Conservation (phyloP, 1,284 basidiomycete species). For the Irpex sp. region DNA sequence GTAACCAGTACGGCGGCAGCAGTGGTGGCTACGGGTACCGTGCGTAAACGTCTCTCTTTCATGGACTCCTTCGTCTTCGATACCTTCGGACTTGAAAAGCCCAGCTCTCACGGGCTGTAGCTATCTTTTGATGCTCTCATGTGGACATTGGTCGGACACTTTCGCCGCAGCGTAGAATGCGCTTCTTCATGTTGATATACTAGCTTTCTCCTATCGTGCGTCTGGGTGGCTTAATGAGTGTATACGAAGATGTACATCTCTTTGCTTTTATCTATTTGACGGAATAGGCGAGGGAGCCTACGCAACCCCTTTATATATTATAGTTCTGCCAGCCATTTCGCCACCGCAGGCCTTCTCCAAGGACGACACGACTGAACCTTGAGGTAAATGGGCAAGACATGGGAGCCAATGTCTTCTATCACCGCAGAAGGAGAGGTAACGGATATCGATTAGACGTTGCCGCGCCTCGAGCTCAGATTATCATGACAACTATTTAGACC, state of each 20-base stretch:
- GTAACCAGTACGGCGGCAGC: background rate
- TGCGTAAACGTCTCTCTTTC: background rate
- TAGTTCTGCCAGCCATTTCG: background rate
- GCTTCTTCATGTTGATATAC: background rate
- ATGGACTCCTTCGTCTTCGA: background rate
- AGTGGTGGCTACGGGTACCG: constrained; percentile 6
- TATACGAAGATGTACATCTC: background rate
- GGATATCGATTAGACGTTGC: no score
- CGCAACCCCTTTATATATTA: background rate
- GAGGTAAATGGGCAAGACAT: no score
- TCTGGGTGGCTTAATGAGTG: constrained; percentile 1
- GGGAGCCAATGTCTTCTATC: no score
- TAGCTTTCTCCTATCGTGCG: background rate
- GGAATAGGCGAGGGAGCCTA: background rate
- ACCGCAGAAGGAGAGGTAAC: no score
- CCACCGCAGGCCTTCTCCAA: no score
- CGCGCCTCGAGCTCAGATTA: no score
- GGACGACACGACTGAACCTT: no score
- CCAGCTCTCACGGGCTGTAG: background rate
- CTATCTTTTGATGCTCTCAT: background rate
- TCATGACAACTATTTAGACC: no score
- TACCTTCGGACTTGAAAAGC: constrained; percentile 1
- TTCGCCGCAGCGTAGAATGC: background rate
- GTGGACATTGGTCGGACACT: background rate
- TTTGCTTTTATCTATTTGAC: background rate